These are phyloP conservation scores for Pulveroboletus sp. DNA, from an alignment of 768 basidiomycete species.

Conservation along the genomic window DNA sequence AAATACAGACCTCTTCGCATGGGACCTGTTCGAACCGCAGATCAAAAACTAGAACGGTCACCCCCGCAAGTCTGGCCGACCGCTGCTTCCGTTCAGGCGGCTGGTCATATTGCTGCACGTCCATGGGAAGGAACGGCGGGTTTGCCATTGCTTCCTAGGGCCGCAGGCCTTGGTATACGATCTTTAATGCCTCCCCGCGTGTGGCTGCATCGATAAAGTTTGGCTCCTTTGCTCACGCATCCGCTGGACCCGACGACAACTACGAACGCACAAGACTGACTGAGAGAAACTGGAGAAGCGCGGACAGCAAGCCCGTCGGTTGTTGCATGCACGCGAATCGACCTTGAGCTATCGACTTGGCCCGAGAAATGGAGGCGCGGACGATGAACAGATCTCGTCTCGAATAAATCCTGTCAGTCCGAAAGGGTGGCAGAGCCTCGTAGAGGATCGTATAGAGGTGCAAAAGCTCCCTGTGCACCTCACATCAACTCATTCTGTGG, in stretches of 20 bases:
- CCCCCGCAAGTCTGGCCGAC: constrained; percentile 37
- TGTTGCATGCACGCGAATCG: constrained; percentile 62
- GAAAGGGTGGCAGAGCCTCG: constrained; percentile 70
- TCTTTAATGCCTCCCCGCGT: constrained; percentile 58
- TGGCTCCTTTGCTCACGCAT: constrained; percentile 30
- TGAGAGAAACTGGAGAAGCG: constrained; percentile 51
- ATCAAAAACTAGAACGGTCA: constrained; percentile 56
- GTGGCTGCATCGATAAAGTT: constrained; percentile 47
- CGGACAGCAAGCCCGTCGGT: constrained; percentile 47
- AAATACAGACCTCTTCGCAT: constrained; percentile 79
- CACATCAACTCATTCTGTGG: neutral
- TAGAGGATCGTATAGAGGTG: constrained; percentile 81
- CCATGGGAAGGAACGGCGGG: constrained; percentile 25
- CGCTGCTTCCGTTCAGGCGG: neutral
- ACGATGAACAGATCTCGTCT: constrained; percentile 5
- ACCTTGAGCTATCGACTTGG: constrained; percentile 76
- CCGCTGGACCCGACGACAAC: constrained; percentile 17
- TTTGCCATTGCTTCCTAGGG: constrained; percentile 50
- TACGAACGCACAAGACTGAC: constrained; percentile 39
- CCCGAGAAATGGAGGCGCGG: constrained; percentile 28
- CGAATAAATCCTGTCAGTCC: constrained; percentile 55
- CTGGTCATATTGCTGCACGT: constrained; percentile 1
- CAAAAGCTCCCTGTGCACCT: constrained; percentile 4
- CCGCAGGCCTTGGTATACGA: constrained; percentile 68
- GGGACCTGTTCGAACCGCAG: constrained; percentile 53